Percentiles rank a stretch among this genome's conserved stretches.
These are phyloP conservation scores for Salix exigua DNA, from an alignment of 345 rosid species.

Conservation along the genomic window DNA sequence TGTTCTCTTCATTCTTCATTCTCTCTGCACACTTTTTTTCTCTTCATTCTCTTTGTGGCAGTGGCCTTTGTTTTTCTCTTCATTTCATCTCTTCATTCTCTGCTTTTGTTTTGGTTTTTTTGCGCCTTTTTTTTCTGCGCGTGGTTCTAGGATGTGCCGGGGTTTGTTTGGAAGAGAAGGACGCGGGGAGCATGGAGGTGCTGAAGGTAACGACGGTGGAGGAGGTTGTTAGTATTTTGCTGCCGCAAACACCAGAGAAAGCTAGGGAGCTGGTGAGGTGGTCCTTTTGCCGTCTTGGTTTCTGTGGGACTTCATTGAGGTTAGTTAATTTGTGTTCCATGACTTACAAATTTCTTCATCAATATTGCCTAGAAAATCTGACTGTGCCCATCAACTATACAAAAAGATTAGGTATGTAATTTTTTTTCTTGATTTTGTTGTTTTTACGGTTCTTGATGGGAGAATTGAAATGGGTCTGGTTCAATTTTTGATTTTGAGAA, in stretches of 20 bases:
- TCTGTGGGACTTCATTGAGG: constrained; percentile 56
- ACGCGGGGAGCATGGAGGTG: constrained; percentile 56
- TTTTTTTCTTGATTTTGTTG: too few relatives aligned
- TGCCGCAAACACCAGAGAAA: constrained; percentile 67
- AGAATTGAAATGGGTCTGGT: too few relatives aligned
- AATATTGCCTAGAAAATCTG: constrained; percentile 22
- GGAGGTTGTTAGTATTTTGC: constrained; percentile 48
- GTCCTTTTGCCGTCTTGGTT: constrained; percentile 69
- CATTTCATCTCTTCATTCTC: too few relatives aligned
- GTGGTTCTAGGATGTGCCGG: constrained; percentile 78
- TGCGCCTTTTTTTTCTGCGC: neutral
- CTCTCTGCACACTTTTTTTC: too few relatives aligned
- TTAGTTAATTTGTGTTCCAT: neutral
- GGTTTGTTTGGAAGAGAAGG: constrained; percentile 76
- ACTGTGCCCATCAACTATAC: constrained; percentile 54
- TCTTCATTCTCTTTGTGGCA: too few relatives aligned
- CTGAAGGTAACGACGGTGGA: constrained; percentile 44
- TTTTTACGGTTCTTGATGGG: too few relatives aligned
- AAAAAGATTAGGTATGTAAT: too few relatives aligned
- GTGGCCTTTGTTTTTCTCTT: too few relatives aligned
- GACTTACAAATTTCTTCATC: too few relatives aligned
- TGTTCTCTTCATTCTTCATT: too few relatives aligned
- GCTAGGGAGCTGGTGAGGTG: constrained; percentile 42
- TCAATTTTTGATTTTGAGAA: too few relatives aligned
- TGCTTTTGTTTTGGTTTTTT: too few relatives aligned